A percentile compares a stretch with the other conserved stretches of the same genome.
Conservation (phyloP, 2,329 filamentous ascomycete species). For the Beauveria caledonica region DNA sequence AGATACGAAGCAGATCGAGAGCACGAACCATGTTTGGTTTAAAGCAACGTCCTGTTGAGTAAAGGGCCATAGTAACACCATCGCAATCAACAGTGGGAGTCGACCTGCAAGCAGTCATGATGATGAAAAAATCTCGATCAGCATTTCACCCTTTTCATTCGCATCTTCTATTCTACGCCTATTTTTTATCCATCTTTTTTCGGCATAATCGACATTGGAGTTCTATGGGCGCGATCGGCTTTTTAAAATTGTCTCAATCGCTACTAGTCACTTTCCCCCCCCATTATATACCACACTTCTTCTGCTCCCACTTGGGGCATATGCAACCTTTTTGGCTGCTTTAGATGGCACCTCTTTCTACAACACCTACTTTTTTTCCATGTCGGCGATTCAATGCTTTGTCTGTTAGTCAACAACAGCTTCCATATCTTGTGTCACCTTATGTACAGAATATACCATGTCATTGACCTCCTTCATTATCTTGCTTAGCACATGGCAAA, state of each 20-base stretch:
- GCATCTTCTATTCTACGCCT: not conserved
- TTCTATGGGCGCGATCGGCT: conserved; percentile 1
- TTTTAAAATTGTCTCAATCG: not conserved
- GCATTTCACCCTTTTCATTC: not conserved
- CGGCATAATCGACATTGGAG: conserved; percentile 3
- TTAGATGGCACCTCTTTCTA: not conserved
- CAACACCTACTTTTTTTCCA: not conserved
- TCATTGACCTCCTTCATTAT: not conserved
- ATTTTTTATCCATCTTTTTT: not conserved
- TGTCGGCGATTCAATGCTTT: not conserved
- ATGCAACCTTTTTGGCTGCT: not conserved
- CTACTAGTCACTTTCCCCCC: not conserved
- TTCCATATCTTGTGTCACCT: not conserved
- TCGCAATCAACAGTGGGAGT: not conserved
- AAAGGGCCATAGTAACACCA: not conserved
- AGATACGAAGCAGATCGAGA: conserved; percentile 66
- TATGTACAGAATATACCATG: conserved; percentile 2
- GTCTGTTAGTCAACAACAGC: not conserved
- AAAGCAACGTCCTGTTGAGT: conserved; percentile 22
- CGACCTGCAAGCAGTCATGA: not conserved
- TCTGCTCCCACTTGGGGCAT: not conserved
- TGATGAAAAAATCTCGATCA: not conserved
- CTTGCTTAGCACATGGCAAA: not conserved
- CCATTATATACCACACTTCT: not conserved
- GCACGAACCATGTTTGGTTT: conserved; percentile 63